These are phyloP conservation scores for Ilyonectria mors-panacis DNA, from an alignment of 2,329 filamentous ascomycete genomes.

Conservation along the genomic window DNA sequence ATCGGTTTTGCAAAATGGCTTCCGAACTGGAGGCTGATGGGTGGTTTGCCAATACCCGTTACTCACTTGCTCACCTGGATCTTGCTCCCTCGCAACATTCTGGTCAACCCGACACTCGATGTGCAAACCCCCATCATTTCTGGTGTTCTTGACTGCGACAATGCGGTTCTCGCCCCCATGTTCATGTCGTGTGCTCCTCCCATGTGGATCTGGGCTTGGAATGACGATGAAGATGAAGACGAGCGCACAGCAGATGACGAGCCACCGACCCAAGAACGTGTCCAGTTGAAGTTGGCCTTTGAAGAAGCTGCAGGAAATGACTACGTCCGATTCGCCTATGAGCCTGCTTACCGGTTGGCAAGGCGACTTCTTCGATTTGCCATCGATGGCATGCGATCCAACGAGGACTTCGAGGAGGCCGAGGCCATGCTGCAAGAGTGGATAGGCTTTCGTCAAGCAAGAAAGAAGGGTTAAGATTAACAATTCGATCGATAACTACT, in stretches of 20 bases:
- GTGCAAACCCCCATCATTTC: not conserved
- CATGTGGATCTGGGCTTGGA: constrained; percentile 13
- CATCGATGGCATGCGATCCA: not conserved
- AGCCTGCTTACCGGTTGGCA: not conserved
- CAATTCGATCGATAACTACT: not conserved
- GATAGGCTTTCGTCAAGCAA: not conserved
- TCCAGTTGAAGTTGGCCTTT: not conserved
- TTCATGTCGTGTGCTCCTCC: constrained; percentile 9
- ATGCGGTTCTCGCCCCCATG: constrained; percentile 5
- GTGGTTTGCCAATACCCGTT: not conserved
- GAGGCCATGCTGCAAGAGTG: not conserved
- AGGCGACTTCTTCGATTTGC: not conserved
- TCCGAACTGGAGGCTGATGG: not conserved
- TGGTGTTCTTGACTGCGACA: constrained; percentile 15
- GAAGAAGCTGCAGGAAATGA: not conserved
- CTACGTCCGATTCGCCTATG: not conserved
- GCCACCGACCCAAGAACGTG: not conserved
- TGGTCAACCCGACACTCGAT: not conserved
- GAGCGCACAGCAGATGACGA: constrained; percentile 59
- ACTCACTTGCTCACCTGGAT: constrained; percentile 9
- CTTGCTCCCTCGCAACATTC: not conserved
- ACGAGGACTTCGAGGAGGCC: not conserved
- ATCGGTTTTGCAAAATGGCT: not conserved
- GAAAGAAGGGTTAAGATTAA: not conserved
- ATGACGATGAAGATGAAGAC: constrained; percentile 4